Percentiles rank a stretch among this genome's conserved stretches.
These are phyloP conservation scores for Mycena metata DNA, from an alignment of 768 basidiomycete species.

Conservation along the genomic window DNA sequence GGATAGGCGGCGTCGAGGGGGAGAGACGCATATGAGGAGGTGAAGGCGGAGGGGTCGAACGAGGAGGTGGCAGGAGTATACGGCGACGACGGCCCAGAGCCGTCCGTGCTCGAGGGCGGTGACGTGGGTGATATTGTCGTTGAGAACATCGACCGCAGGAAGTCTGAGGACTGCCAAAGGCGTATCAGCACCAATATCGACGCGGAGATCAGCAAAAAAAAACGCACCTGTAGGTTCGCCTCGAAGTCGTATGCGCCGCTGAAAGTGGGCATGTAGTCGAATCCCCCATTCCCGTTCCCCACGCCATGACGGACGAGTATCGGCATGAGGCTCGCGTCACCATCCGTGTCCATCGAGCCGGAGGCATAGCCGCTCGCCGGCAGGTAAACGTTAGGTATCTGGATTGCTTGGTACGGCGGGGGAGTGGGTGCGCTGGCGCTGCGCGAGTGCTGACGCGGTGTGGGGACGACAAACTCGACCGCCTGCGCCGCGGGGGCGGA, in stretches of 20 bases:
- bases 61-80: constrained; percentile 26
- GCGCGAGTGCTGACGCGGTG: constrained; percentile 48
- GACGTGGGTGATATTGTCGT: not conserved
- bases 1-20: not conserved
- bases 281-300: constrained; percentile 40
- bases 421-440: constrained; percentile 75
- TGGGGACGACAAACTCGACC: constrained; percentile 33
- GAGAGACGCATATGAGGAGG: not conserved
- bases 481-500: constrained; percentile 12
- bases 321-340: constrained; percentile 28
- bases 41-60: constrained; percentile 29
- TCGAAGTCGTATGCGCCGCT: constrained; percentile 62
- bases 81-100: constrained; percentile 33
- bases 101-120: constrained; percentile 15
- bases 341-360: constrained; percentile 74
- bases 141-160: constrained; percentile 63
- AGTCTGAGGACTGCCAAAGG: constrained; percentile 59
- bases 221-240: constrained; percentile 60
- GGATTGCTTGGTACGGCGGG: constrained; percentile 75
- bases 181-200: constrained; percentile 27
- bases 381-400: constrained; percentile 71
- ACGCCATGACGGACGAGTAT: constrained; percentile 29
- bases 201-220: constrained; percentile 21
- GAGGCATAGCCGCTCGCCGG: constrained; percentile 46
- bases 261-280: constrained; percentile 66